These are phyloP conservation scores for Ophiostoma novo-ulmi DNA, from an alignment of 2,329 filamentous ascomycete species.

Conservation along the genomic window DNA sequence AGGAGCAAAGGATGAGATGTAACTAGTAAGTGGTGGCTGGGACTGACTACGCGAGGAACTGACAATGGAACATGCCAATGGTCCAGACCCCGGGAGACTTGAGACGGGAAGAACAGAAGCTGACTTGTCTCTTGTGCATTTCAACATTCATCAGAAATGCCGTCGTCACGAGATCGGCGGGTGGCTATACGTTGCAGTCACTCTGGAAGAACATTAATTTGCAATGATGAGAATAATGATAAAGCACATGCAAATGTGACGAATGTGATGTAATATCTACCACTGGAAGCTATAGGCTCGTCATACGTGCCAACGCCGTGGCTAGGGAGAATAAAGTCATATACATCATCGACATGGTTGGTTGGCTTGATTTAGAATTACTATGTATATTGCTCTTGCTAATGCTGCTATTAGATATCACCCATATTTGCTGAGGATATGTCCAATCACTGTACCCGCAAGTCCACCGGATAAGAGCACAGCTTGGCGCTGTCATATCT, in stretches of 20 bases:
- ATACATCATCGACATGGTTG: not conserved
- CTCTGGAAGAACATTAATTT: not conserved
- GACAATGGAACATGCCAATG: not conserved
- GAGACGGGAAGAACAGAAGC: not conserved
- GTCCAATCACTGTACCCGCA: not conserved
- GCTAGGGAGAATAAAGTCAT: not conserved
- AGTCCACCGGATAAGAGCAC: not conserved
- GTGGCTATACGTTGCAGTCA: not conserved
- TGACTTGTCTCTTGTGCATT: not conserved
- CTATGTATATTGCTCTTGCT: not conserved
- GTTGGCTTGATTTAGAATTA: not conserved
- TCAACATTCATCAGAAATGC: not conserved
- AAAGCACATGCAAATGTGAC: not conserved
- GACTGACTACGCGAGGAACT: not conserved
- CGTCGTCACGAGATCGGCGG: not conserved
- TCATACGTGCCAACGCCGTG: constrained; percentile 1
- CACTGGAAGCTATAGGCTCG: not conserved
- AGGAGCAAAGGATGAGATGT: not conserved
- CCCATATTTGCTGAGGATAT: not conserved
- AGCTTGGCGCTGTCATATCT: not conserved
- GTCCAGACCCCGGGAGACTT: not conserved
- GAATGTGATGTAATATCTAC: not conserved
- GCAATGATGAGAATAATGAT: not conserved
- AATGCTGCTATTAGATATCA: not conserved
- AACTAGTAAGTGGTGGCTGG: not conserved